These are phyloP conservation scores for Globisporangium middletonii DNA, from an alignment of 352 stramenopile genomes.

Conservation along the genomic window DNA sequence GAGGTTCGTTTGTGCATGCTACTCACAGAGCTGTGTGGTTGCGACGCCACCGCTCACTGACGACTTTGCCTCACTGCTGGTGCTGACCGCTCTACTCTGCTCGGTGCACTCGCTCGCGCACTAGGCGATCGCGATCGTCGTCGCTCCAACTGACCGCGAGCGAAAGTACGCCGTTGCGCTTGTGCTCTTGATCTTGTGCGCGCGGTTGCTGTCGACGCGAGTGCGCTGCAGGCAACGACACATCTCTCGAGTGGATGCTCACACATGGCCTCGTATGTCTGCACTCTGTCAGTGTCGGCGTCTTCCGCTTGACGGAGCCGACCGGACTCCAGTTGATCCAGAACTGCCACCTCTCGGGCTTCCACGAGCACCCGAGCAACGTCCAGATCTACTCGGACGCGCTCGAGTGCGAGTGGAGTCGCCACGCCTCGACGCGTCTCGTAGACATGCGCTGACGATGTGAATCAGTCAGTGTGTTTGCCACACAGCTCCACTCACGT, in stretches of 20 bases:
- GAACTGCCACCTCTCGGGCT: constrained; percentile 81
- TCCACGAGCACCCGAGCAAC: constrained; percentile 77
- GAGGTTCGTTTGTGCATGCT: constrained; percentile 33
- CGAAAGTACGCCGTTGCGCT: constrained; percentile 35
- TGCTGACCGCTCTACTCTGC: neutral
- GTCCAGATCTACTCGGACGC: constrained; percentile 79
- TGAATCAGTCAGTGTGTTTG: too few species aligned
- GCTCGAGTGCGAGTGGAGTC: constrained; percentile 63
- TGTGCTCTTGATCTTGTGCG: neutral
- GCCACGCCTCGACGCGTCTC: constrained; percentile 26
- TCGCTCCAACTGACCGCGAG: constrained; percentile 62
- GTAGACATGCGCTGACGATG: constrained; percentile 59
- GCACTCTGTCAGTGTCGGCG: constrained; percentile 47
- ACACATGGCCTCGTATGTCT: neutral
- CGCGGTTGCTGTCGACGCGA: neutral
- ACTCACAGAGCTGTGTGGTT: neutral
- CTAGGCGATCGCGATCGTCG: constrained; percentile 82
- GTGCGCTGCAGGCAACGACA: too few species aligned
- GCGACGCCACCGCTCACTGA: too few species aligned
- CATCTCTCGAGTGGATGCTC: neutral
- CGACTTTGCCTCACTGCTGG: too few species aligned
- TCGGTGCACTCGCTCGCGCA: neutral
- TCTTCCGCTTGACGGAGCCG: constrained; percentile 81
- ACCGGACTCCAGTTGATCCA: constrained; percentile 83
- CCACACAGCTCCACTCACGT: too few species aligned